Base-by-base conservation (phyloP, 148 eudicot genomes). In the Beta vulgaris region DNA sequence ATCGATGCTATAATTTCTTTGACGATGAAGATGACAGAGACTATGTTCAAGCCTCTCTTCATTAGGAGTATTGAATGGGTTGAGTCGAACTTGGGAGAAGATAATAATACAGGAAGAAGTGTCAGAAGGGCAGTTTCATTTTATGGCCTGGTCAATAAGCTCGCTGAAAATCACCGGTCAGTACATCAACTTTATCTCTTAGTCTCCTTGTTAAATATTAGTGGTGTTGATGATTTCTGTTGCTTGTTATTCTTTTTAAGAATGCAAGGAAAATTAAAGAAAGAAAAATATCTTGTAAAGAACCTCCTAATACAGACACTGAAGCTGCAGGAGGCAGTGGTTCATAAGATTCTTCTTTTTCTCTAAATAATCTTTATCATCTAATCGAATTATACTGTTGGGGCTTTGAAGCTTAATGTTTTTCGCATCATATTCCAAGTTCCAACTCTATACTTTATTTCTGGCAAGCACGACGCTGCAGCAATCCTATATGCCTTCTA, bases 31-130 rank as follows among this genome's bases (percentile, higher is more conserved):
- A 92, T 95, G 82, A 92, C 98, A 8, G 98, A 92, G 80, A 85
- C 87, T 49, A 95, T 90, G 96, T 95, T 95, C 82, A 90, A 81
- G 86, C 97, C 98, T 79, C 92, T 95, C 65, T 92, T 95, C 81
- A 79, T 92, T 62, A 85, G 83, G 78, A 80, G 91, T 67, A 82
- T 95, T 72, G 98, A 95, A 76, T 95, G 98, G 98, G 92, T 84
- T 14, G 96, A 88, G 71, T 77, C 90, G 15, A 82, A 75, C 54
- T 34, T 72, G 59, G 86, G 74, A 63, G 89, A 79, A 68, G 79
- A 54, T 73, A 87, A 82, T 61, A 31, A 39, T 37, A 29, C 54
- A 6, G 87, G 81, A 15, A 81, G 76, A 81, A 84, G 76, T 72
- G 77, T 85, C 44, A 79, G 85, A 31, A 82, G 96, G 71, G 88